phyloP scores from a whole-genome alignment of 164 flowering plant genomes.

The Stephania cephalantha region DNA sequence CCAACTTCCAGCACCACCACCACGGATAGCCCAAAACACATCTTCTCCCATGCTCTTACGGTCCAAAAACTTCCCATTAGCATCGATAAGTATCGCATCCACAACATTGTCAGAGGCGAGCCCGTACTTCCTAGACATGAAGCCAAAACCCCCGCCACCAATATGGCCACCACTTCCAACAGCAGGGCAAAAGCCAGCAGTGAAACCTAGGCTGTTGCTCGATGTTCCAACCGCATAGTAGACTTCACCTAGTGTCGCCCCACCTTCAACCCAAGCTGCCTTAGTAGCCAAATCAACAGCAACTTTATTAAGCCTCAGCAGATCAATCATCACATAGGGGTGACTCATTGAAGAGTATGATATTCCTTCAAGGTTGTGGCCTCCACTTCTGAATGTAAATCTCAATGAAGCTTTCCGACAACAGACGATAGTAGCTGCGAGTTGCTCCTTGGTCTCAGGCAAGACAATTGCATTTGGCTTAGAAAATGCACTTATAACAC shows the following conservation, averaged over 20 bases:
- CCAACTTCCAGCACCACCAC: constrained; percentile 22
- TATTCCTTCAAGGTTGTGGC: constrained; percentile 19
- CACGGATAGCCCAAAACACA: constrained; percentile 24
- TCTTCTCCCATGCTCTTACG: constrained; percentile 18
- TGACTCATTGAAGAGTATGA: constrained; percentile 8
- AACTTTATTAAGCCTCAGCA: constrained; percentile 16
- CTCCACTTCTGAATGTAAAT: constrained; percentile 17
- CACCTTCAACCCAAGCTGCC: not conserved
- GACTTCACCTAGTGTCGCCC: too few relatives aligned
- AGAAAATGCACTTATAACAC: not conserved
- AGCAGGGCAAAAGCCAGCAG: constrained; percentile 16
- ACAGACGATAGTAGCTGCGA: constrained; percentile 6
- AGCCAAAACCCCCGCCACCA: constrained; percentile 20
- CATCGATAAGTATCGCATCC: constrained; percentile 18
- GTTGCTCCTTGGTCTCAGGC: constrained; percentile 13
- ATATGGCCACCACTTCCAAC: constrained; percentile 20
- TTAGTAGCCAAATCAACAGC: constrained; percentile 11
- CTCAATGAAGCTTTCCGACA: not conserved
- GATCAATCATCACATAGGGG: constrained; percentile 16
- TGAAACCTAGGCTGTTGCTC: constrained; percentile 14
- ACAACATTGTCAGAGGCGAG: constrained; percentile 21
- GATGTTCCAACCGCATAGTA: constrained; percentile 4
- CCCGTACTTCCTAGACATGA: constrained; percentile 15
- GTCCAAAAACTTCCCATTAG: constrained; percentile 12
- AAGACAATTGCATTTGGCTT: constrained; percentile 11